A percentile compares a stretch with the other conserved stretches of the same genome.
These are phyloP conservation scores for Trametes villosa DNA, from an alignment of 768 basidiomycete genomes.

Conservation along the genomic window DNA sequence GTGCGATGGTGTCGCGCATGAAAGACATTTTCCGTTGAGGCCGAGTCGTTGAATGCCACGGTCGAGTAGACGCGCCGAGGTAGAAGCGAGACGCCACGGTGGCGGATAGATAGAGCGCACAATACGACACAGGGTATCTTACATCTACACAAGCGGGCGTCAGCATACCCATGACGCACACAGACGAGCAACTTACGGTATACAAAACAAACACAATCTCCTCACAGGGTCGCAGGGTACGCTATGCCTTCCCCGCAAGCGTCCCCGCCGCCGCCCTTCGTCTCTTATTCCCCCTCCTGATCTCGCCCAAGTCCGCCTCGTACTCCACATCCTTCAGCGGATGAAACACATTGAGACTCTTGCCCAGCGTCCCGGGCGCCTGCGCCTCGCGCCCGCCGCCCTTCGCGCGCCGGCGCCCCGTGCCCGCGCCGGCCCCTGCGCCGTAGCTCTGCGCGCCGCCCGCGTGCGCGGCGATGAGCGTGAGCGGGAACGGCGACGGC, in stretches of 20 bases:
- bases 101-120: constrained; percentile 7
- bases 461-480: constrained; percentile 61
- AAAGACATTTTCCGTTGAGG: no score
- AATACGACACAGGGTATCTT: constrained; percentile 4
- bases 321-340: constrained; percentile 69
- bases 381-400: constrained; percentile 55
- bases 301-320: constrained; percentile 78
- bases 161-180: neutral
- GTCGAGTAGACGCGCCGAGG: neutral
- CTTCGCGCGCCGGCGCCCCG: constrained; percentile 42
- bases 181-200: neutral
- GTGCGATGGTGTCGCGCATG: no score
- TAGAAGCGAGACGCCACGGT: neutral
- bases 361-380: constrained; percentile 71
- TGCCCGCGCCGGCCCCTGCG: constrained; percentile 23
- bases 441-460: constrained; percentile 34
- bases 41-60: neutral
- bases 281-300: constrained; percentile 74
- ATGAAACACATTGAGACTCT: constrained; percentile 63
- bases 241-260: constrained; percentile 26
- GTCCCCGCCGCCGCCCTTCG: constrained; percentile 45
- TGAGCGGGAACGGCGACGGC: constrained; percentile 81
- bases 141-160: neutral
- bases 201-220: neutral
- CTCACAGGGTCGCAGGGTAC: neutral